Evolutionary conservation across 768 basidiomycete species (phyloP).

Genomic region (Pleurotus pulmonarius): DNA sequence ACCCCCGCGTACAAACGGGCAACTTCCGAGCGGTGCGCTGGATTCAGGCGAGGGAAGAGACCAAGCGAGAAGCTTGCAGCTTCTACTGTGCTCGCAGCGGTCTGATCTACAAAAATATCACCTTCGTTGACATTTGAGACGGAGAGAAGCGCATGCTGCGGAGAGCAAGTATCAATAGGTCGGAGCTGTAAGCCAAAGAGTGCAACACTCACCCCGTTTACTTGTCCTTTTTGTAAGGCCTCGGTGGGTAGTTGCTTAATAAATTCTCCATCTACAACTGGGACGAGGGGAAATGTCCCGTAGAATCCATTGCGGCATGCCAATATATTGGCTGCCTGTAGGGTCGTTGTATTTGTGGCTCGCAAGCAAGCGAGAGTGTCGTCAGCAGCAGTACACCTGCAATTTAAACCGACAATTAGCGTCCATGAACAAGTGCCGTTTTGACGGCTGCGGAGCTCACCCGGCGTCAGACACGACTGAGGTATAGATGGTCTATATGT

Average conservation of each 20-base stretch:
- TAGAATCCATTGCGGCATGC: conserved; percentile 20
- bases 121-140: conserved; percentile 26
- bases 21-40: conserved; percentile 2
- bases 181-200: neutral
- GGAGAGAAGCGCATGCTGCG: conserved; percentile 15
- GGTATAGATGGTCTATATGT: neutral
- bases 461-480: neutral
- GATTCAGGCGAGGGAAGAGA: conserved; percentile 14
- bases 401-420: neutral
- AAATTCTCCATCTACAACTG: conserved; percentile 29
- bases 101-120: conserved; percentile 14
- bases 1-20: conserved; percentile 11
- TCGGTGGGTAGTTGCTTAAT: conserved; percentile 14
- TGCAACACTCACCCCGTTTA: neutral
- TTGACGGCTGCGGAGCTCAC: neutral
- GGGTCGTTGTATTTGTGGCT: conserved; percentile 10
- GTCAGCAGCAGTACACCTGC: conserved; percentile 12
- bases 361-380: conserved; percentile 14
- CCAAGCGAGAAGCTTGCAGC: conserved; percentile 8
- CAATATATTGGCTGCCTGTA: conserved; percentile 19
- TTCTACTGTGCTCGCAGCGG: conserved; percentile 9
- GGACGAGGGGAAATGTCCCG: conserved; percentile 24
- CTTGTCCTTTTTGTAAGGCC: neutral
- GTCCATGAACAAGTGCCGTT: no score
- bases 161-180: neutral